Base-by-base conservation (phyloP, 345 rosid genomes). In the Brassica cretica region DNA sequence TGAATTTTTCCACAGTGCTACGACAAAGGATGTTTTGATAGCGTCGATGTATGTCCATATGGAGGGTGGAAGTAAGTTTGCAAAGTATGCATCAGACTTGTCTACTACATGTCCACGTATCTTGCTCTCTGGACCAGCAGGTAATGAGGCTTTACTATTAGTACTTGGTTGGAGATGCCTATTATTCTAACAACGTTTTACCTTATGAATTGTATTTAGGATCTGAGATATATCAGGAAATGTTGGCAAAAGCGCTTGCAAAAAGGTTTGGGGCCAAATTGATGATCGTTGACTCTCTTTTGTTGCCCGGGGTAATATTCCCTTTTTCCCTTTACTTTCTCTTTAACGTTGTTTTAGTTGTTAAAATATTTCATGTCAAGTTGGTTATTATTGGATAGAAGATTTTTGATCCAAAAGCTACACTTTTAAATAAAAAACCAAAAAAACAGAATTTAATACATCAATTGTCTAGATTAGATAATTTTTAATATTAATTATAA, bases 161-260 rank as follows among this genome's bases (percentile, higher is more conserved):
- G 39, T 62, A 49, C 32, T 5, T 46, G 53, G 30, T 21, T 59
- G 64, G 27, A 59, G 51, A 53, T 41, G 19, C 8, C 30, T 59
- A 35, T 44, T 15, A 44, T 14, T 15, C 3, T 75, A 44, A 53
- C 51, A 29, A 71, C 14, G 49, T 65, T 60, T 68, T 27, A 30
- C 64, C 59, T 39, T 64, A 24, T 78, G 66, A 15, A 66, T 46
- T 62, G 19, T 79, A 49, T 59, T 33, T 74, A 96, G 99, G 99
- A 30, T 93, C 99, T 9, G 99, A 93, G 83, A 96, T 96, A 80
- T 96, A 93, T 82, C 99, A 96, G 81, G 98, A 91, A 85, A 90
- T 92, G 71, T 87, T 96, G 79, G 82, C 84, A 1, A 93, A 93
- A 84, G 96, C 97, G 29, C 93, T 96, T 85, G 94, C 96, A 5